phyloP scores from a whole-genome alignment of 441 rosid species.

The Mallotus japonicus region DNA sequence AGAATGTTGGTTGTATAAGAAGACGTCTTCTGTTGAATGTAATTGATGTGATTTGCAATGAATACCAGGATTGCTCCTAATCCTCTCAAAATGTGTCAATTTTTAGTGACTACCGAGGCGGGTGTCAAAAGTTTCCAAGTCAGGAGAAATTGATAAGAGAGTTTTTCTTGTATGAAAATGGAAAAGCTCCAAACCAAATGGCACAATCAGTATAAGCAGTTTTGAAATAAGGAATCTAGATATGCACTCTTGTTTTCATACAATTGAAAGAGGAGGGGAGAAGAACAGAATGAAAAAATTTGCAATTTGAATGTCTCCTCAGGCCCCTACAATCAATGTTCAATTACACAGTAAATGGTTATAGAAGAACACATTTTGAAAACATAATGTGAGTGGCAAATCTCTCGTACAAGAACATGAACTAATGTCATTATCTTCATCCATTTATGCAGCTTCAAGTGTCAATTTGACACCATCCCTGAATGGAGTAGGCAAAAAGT shows the following conservation, averaged over 20 bases:
- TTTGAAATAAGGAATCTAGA: not conserved
- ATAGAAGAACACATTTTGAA: not conserved
- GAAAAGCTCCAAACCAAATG: not conserved
- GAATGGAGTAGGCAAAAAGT: conserved; percentile 53
- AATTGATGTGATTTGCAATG: too few relatives aligned
- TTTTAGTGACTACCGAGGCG: too few relatives aligned
- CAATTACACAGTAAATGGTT: not conserved
- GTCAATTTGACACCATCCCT: conserved; percentile 68
- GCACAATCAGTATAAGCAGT: not conserved
- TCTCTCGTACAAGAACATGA: not conserved
- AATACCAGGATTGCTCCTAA: too few relatives aligned
- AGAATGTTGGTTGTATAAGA: too few relatives aligned
- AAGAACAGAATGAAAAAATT: not conserved
- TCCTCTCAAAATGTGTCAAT: too few relatives aligned
- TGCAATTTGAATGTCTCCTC: not conserved
- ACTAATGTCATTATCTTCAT: not conserved
- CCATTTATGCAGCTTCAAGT: conserved; percentile 33
- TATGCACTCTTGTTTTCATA: not conserved
- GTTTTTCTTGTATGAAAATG: too few relatives aligned
- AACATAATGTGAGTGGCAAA: not conserved
- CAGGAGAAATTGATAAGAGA: not conserved
- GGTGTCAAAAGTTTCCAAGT: not conserved
- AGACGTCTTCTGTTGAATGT: too few relatives aligned
- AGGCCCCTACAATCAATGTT: not conserved
- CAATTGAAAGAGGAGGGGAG: not conserved